Evolutionary conservation across 768 basidiomycete species (phyloP), one percentile per base, ranked within the genome.

Genomic region (Kwoniella sp.): DNA sequence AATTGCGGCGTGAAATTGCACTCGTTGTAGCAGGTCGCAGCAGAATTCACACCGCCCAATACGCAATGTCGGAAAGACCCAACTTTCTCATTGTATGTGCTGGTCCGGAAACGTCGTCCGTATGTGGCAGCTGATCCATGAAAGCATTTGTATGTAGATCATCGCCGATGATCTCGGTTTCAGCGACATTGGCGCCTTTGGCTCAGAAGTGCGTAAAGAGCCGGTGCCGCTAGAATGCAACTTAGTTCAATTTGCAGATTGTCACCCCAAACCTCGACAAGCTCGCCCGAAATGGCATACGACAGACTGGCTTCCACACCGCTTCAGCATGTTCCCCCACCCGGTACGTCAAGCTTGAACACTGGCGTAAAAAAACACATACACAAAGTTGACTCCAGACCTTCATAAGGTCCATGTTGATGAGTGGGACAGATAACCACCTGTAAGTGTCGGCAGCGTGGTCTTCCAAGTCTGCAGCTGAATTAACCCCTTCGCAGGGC

Each of bases 261-360:
- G 24, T 19, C 3, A 77, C 75, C 9, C 75, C 75, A 2, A 75
- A 74, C 49, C 52, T 77, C n/a, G 71, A 77, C 60, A 58, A 63
- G 22, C 58, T 77, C 15, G 75, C 75, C 2, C 29, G 22, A 1
- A 54, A 68, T 53, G 75, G 75, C 3, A 15, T 69, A 2, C 54
- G 67, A 17, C 64, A 74, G 29, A 70, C 67, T 1, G 68, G 64
- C 30, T 74, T 71, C 44, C 69, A 72, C 58, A 70, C 71, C 2
- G 71, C 71, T 7, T 70, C 71, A 48, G 70, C 68, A 57, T 72
- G 71, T 47, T 65, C 63, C 37, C 71, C 71, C 5, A 72, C 71
- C 13, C 21, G 70, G 69, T 71, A 26, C 21, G n/a, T n/a, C n/a
- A n/a, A n/a, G n/a, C n/a, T n/a, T n/a, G n/a, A n/a, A n/a, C n/a